Conservation (phyloP, 768 basidiomycete species). For the Lactarius tabidus region DNA sequence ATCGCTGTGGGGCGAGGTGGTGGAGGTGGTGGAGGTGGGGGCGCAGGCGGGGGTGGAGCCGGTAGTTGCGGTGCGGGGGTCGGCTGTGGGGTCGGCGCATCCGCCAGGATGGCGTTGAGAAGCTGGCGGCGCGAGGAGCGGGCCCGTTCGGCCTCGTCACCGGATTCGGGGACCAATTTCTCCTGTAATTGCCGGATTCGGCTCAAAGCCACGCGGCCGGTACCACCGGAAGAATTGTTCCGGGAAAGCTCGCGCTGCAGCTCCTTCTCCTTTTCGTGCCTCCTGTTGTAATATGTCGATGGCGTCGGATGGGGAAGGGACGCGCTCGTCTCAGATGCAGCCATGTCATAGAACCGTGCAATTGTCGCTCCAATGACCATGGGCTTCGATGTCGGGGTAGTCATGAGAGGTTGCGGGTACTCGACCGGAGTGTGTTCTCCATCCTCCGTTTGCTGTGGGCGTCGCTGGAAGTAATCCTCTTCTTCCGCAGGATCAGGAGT, state of each 20-base stretch:
- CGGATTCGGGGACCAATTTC: slow-evolving; percentile 22
- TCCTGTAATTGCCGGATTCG: slow-evolving; percentile 19
- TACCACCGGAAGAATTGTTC: slow-evolving; percentile 24
- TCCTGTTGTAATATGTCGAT: slow-evolving; percentile 21
- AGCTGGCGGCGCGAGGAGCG: slow-evolving; percentile 14
- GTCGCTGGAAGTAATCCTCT: slow-evolving; percentile 18
- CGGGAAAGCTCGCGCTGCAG: slow-evolving; percentile 25
- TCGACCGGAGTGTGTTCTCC: slow-evolving; percentile 18
- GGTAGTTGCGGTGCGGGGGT: slow-evolving; percentile 7
- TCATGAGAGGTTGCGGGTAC: slow-evolving; percentile 7
- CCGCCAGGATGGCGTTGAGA: slow-evolving; percentile 19
- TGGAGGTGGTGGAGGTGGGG: not conserved
- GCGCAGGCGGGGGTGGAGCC: slow-evolving; percentile 1
- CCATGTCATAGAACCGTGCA: slow-evolving; percentile 23
- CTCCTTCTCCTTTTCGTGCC: slow-evolving; percentile 26
- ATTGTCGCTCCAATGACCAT: slow-evolving; percentile 18
- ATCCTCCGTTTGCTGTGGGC: slow-evolving; percentile 12
- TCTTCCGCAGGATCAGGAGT: slow-evolving; percentile 4
- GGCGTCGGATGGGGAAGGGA: slow-evolving; percentile 25
- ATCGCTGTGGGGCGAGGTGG: slow-evolving; percentile 11
- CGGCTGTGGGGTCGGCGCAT: slow-evolving; percentile 20
- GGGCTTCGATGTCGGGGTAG: slow-evolving; percentile 16
- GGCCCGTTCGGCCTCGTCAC: slow-evolving; percentile 25
- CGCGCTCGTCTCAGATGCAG: slow-evolving; percentile 19
- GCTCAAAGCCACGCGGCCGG: slow-evolving; percentile 19